These are phyloP conservation scores for Primulina tabacum DNA, from an alignment of 257 asterid species.

Conservation along the genomic window DNA sequence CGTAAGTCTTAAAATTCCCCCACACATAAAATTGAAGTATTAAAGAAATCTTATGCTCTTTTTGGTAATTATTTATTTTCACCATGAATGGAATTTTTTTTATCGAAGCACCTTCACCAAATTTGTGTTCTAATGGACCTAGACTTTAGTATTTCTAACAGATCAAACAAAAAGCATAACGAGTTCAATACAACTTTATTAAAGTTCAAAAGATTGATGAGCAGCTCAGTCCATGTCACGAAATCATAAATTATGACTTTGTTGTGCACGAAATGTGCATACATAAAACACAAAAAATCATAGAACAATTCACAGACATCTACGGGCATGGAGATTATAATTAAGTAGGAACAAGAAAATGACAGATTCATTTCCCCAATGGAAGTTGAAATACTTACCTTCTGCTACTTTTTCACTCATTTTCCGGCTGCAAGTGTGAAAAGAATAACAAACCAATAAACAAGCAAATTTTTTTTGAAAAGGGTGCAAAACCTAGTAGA, in stretches of 20 bases:
- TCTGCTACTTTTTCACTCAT: background rate
- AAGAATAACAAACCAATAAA: background rate
- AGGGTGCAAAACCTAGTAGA: background rate
- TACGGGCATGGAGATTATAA: background rate
- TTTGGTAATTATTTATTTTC: background rate
- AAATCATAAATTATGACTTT: no score
- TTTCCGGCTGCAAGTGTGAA: slow-evolving; percentile 11
- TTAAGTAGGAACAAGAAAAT: background rate
- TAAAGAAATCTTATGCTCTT: background rate
- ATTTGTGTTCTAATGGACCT: background rate
- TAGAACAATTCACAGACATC: no score
- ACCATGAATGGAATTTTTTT: background rate
- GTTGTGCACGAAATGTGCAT: no score
- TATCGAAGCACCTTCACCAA: background rate
- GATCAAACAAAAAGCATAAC: no score
- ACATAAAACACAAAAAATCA: no score
- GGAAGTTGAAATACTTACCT: background rate
- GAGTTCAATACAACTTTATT: no score
- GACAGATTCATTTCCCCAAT: background rate
- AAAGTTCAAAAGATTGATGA: no score
- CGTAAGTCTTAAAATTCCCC: no score
- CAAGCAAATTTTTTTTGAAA: background rate
- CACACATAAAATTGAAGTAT: background rate
- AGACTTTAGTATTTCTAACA: no score
- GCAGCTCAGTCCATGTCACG: no score